These are phyloP conservation scores for Aquilaria agallochum DNA, from an alignment of 441 rosid species.

Conservation along the genomic window DNA sequence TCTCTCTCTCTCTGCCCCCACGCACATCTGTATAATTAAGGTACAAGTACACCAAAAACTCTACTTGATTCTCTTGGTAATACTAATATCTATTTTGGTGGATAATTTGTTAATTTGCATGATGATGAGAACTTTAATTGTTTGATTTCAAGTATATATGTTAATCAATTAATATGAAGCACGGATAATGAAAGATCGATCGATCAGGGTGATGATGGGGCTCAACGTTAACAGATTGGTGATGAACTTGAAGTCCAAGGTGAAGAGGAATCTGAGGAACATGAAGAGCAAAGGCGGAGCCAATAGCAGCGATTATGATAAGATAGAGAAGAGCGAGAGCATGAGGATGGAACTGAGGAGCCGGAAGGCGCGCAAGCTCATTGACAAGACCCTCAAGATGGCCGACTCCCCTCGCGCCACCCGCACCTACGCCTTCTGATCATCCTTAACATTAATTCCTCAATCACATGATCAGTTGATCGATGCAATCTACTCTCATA, in stretches of 20 bases:
- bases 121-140: neutral
- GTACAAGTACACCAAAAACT: neutral
- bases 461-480: no score
- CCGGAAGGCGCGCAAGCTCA: conserved; percentile 75
- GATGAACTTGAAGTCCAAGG: conserved; percentile 62
- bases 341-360: conserved; percentile 86
- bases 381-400: conserved; percentile 63
- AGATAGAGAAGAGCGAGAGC: conserved; percentile 92
- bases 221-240: conserved; percentile 40
- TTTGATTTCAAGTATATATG: no score
- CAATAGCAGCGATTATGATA: conserved; percentile 39
- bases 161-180: no score
- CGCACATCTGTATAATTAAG: neutral
- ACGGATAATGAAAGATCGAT: no score
- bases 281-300: conserved; percentile 25
- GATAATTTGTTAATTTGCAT: neutral
- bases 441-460: no score
- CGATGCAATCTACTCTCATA: no score
- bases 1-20: neutral
- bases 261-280: conserved; percentile 50
- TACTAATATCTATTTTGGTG: no score
- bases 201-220: conserved; percentile 43
- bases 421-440: conserved; percentile 46
- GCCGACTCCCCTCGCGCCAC: conserved; percentile 72
- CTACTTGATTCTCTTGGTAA: no score